Conservation (phyloP, 169 alveolate species). For the Eimeria brunetti region DNA sequence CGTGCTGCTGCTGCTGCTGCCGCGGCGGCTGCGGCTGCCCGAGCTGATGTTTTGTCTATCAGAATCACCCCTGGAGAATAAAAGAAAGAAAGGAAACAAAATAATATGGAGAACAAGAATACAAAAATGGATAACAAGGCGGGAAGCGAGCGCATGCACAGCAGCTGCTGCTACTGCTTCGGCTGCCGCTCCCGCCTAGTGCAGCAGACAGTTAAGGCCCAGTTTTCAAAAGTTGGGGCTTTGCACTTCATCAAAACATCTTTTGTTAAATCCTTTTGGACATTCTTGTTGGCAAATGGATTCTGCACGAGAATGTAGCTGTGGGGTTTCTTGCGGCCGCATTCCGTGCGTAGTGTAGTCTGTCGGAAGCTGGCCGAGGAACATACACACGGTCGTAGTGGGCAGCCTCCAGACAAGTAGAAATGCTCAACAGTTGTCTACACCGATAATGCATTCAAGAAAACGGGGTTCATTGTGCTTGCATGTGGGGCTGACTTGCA, state of each 20-base stretch:
- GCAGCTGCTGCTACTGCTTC: conserved; percentile 13
- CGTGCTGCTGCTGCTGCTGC: conserved; percentile 7
- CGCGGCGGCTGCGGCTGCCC: conserved; percentile 28
- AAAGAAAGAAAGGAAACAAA: background rate
- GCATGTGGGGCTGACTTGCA: too few species aligned
- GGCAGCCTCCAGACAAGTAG: too few species aligned
- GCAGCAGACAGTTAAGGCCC: background rate
- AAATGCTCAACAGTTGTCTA: too few species aligned
- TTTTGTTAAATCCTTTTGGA: background rate
- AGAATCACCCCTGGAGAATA: background rate
- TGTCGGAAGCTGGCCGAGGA: too few species aligned
- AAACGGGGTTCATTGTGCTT: too few species aligned
- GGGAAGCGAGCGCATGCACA: conserved; percentile 4
- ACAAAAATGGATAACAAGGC: background rate
- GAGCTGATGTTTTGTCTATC: background rate
- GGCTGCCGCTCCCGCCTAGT: background rate
- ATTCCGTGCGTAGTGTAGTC: conserved; percentile 9
- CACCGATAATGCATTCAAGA: too few species aligned
- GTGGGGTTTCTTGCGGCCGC: background rate
- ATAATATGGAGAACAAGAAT: background rate
- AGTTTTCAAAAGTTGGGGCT: background rate
- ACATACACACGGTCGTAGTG: too few species aligned
- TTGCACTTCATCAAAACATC: background rate
- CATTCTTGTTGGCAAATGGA: background rate
- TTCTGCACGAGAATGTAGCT: background rate